Evolutionary conservation across 495 filamentous ascomycete species (phyloP).

Genomic region (Alectoria sarmentosa): DNA sequence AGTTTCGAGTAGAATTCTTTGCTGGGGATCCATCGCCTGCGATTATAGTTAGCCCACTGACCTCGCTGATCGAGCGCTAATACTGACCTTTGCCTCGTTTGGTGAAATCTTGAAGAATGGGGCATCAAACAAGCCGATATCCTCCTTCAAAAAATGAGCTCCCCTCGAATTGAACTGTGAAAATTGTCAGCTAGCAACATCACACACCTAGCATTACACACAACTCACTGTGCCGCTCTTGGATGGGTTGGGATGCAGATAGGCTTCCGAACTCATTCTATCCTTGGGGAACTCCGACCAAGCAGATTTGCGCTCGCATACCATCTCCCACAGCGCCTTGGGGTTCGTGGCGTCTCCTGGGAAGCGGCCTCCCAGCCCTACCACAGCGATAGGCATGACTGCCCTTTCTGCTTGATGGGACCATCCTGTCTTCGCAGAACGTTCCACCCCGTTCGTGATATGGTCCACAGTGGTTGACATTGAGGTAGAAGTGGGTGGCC

Average conservation of each 20-base stretch:
- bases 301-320: constrained; percentile 24
- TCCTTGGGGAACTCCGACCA: constrained; percentile 18
- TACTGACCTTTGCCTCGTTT: constrained; percentile 32
- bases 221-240: constrained; percentile 5
- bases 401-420: no score
- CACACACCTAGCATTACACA: not conserved
- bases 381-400: constrained; percentile 47
- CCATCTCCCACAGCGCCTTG: constrained; percentile 47
- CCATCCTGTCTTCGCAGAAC: no score
- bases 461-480: no score
- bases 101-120: constrained; percentile 47
- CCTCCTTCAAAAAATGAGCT: constrained; percentile 30
- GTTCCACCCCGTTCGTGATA: no score
- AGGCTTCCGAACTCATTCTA: constrained; percentile 26
- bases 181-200: not conserved
- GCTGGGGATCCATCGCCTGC: constrained; percentile 1
- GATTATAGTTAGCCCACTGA: not conserved
- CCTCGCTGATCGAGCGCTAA: not conserved
- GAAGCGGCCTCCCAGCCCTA: constrained; percentile 51
- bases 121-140: constrained; percentile 35
- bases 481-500: no score
- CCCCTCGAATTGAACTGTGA: constrained; percentile 5
- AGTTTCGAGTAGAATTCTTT: not conserved
- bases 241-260: constrained; percentile 24
- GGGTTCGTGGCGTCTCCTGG: constrained; percentile 44